phyloP scores from a whole-genome alignment of 2,329 filamentous ascomycete species.

The Seiridium cupressi region DNA sequence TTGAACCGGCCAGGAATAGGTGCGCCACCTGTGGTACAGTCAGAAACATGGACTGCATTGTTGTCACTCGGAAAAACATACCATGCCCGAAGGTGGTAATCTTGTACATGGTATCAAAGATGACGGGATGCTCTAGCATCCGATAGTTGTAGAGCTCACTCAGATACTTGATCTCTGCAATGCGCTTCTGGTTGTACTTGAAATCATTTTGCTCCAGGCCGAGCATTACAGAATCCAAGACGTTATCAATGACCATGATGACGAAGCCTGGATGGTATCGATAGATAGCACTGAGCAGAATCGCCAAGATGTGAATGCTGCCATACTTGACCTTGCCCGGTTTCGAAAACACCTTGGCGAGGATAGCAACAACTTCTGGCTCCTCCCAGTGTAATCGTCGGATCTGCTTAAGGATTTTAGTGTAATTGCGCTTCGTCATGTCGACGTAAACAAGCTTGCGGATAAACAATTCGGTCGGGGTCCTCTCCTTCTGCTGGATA shows the following conservation, averaged over 20 bases:
- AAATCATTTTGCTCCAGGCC: slow-evolving; percentile 96
- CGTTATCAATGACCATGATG: slow-evolving; percentile 85
- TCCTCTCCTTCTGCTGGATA: slow-evolving; percentile 94
- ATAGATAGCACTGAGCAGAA: slow-evolving; percentile 83
- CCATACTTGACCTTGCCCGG: slow-evolving; percentile 97
- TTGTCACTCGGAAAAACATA: slow-evolving; percentile 29
- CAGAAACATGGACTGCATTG: too few relatives aligned
- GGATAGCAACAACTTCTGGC: slow-evolving; percentile 72
- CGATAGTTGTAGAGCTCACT: slow-evolving; percentile 97
- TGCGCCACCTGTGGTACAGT: slow-evolving; percentile 58
- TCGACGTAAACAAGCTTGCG: slow-evolving; percentile 91
- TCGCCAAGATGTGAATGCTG: slow-evolving; percentile 90
- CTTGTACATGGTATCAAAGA: slow-evolving; percentile 94
- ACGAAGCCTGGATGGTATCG: slow-evolving; percentile 91
- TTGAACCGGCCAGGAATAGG: slow-evolving; percentile 77
- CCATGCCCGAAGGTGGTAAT: slow-evolving; percentile 90
- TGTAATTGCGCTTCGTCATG: slow-evolving; percentile 90
- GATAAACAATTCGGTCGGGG: slow-evolving; percentile 88
- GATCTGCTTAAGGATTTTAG: slow-evolving; percentile 90
- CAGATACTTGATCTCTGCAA: slow-evolving; percentile 94
- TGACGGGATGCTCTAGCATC: slow-evolving; percentile 90
- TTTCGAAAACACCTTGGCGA: slow-evolving; percentile 92
- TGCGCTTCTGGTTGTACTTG: slow-evolving; percentile 90
- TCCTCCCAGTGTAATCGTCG: slow-evolving; percentile 98
- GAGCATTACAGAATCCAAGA: slow-evolving; percentile 83